Conservation (phyloP, 177 flowering plant genomes). For the Telopea speciosissima region DNA sequence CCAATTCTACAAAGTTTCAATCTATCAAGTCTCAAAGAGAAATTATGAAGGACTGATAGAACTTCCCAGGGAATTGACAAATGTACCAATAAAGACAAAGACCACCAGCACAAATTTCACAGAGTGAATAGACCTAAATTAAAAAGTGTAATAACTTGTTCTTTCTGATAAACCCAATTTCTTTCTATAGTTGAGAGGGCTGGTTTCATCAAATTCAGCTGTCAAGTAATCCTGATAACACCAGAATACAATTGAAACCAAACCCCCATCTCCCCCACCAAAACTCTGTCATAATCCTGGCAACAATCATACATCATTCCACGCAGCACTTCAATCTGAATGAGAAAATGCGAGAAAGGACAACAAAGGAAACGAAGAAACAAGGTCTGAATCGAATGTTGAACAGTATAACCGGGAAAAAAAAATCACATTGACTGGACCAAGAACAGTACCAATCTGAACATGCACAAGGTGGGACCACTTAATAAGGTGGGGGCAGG, state of each 20-base stretch:
- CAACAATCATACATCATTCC: slow-evolving; percentile 7
- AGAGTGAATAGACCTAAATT: neutral
- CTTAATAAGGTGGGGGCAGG: slow-evolving; percentile 24
- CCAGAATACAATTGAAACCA: neutral
- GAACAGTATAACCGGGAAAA: neutral
- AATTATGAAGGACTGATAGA: neutral
- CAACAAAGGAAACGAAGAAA: neutral
- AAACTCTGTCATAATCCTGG: neutral
- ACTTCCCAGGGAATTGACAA: neutral
- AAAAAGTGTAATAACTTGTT: neutral
- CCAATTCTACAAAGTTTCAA: neutral
- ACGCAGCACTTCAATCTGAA: neutral
- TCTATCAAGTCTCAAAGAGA: neutral
- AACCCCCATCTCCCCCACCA: neutral
- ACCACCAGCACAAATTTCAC: neutral
- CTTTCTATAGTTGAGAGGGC: too few relatives aligned
- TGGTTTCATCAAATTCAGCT: too few relatives aligned
- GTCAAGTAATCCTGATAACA: too few relatives aligned
- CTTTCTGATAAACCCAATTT: neutral
- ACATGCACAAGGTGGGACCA: slow-evolving; percentile 31
- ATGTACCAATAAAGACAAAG: too few relatives aligned
- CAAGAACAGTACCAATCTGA: slow-evolving; percentile 12
- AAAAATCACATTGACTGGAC: slow-evolving; percentile 4
- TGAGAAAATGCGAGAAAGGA: neutral
- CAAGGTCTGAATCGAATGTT: neutral